Evolutionary conservation across 108 stramenopile genomes (phyloP), one percentile per base, ranked within the genome.

Genomic region (Cyclostephanos invisitatus): DNA sequence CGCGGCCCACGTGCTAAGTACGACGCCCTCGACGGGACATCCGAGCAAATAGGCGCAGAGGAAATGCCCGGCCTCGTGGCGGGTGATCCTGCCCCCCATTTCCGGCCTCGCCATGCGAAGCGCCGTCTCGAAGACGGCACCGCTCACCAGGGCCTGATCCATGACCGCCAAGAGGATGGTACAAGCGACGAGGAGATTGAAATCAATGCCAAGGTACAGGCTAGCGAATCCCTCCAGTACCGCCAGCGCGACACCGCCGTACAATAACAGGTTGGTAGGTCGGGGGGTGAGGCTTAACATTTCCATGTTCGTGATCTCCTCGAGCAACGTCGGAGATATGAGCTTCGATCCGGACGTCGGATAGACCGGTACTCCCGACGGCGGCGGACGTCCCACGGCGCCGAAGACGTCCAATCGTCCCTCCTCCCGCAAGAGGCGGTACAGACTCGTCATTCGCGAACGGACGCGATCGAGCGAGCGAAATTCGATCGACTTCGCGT

Each of bases 1-100:
- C 4, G 94, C 91, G n/a, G 86, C 94, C 89, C 91, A 91, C 12
- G 86, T 84, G 11, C 77, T 80, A 15, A 96, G 64, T 0, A 97
- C 91, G 36, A 89, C 93, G 12, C 92, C 96, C 71, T 96, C 94
- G 3, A 97, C 94, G 2, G 95, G 95, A 79, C 92, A 95, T 14
- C 97, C 97, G n/a, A 96, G 80, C 18, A 98, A 67, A 62, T 98
- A 97, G 12, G 96, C 94, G 62, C 92, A 81, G 7, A 98, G 59
- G 64, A 98, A 94, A 74, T 98, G 97, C 9, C 96, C 96, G 15
- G 97, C 97, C 72, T 98, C 97, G 77, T 98, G 97, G 32, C 83
- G 63, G 20, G 84, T 74, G 44, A 98, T 93, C 51, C 91, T 88
- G 6, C 83, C 68, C 61, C 86, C 85, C 62, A 87, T 78, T 61